Conservation (phyloP, 179 eudicot species). For the Carnegiea gigantea region DNA sequence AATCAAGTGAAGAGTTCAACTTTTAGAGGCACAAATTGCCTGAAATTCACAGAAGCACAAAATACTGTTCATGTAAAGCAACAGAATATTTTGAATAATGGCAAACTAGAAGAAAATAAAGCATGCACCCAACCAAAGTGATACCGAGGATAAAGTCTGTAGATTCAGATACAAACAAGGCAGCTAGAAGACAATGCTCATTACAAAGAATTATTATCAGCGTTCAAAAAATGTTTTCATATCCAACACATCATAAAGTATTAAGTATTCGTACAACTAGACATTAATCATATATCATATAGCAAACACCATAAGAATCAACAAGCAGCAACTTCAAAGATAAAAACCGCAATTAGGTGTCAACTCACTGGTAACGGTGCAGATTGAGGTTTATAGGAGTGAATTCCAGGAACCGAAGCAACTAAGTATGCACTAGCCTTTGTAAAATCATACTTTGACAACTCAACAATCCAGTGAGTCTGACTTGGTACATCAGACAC, state of each 20-base stretch:
- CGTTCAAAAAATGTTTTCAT: neutral
- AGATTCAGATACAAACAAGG: neutral
- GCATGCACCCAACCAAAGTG: neutral
- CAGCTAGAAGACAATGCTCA: neutral
- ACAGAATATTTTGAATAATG: neutral
- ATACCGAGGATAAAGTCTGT: neutral
- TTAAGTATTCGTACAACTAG: neutral
- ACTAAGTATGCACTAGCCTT: conserved; percentile 73
- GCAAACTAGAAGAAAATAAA: neutral
- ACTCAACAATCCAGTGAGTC: conserved; percentile 74
- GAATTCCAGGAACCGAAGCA: conserved; percentile 89
- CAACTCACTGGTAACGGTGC: conserved; percentile 50
- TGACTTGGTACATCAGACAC: conserved; percentile 72
- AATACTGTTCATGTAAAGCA: neutral
- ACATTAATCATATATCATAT: neutral
- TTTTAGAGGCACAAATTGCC: neutral
- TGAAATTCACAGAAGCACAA: conserved; percentile 14
- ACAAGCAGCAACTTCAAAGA: neutral
- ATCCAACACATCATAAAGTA: neutral
- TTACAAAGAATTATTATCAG: neutral
- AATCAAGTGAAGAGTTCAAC: neutral
- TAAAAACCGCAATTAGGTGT: neutral
- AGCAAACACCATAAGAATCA: neutral
- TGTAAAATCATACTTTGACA: conserved; percentile 75
- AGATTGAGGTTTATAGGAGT: conserved; percentile 47